Evolutionary conservation across 352 stramenopile genomes (phyloP).

Genomic region (Sclerospora graminicola): DNA sequence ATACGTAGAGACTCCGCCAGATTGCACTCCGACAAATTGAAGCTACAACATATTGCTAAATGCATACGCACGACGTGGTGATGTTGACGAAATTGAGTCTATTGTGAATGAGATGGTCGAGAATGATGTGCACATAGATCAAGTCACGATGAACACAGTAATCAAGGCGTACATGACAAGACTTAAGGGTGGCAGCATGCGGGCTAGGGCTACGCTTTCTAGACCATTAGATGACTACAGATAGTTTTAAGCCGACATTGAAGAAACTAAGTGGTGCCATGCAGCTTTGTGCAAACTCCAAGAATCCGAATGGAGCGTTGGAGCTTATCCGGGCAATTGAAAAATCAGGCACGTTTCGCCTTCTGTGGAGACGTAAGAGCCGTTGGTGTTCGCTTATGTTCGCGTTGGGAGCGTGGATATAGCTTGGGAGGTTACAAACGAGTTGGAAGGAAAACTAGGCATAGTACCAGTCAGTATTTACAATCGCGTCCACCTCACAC

Average conservation of each 20-base stretch:
- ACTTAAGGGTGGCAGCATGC: slow-evolving; percentile 22
- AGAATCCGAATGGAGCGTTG: slow-evolving; percentile 32
- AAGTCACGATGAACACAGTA: slow-evolving; percentile 45
- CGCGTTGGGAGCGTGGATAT: slow-evolving; percentile 33
- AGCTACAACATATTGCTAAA: slow-evolving; percentile 45
- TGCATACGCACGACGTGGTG: slow-evolving; percentile 23
- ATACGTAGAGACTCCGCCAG: slow-evolving; percentile 3
- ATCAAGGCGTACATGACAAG: slow-evolving; percentile 25
- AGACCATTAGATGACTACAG: slow-evolving; percentile 37
- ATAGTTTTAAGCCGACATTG: slow-evolving; percentile 29
- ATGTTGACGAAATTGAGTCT: slow-evolving; percentile 19
- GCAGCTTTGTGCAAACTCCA: slow-evolving; percentile 33
- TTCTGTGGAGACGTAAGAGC: slow-evolving; percentile 30
- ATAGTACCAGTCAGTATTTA: slow-evolving; percentile 30
- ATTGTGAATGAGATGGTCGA: slow-evolving; percentile 31
- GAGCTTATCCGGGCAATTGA: slow-evolving; percentile 44
- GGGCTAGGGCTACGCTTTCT: slow-evolving; percentile 51
- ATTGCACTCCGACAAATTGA: slow-evolving; percentile 15
- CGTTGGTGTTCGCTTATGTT: slow-evolving; percentile 44
- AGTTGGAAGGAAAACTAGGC: slow-evolving; percentile 39
- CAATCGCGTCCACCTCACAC: slow-evolving; percentile 29
- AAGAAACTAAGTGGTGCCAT: slow-evolving; percentile 44
- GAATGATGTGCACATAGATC: slow-evolving; percentile 17
- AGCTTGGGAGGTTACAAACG: slow-evolving; percentile 25
- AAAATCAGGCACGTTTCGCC: slow-evolving; percentile 23